Conservation (phyloP, 306 rosid genomes). For the Quercus dentata region DNA sequence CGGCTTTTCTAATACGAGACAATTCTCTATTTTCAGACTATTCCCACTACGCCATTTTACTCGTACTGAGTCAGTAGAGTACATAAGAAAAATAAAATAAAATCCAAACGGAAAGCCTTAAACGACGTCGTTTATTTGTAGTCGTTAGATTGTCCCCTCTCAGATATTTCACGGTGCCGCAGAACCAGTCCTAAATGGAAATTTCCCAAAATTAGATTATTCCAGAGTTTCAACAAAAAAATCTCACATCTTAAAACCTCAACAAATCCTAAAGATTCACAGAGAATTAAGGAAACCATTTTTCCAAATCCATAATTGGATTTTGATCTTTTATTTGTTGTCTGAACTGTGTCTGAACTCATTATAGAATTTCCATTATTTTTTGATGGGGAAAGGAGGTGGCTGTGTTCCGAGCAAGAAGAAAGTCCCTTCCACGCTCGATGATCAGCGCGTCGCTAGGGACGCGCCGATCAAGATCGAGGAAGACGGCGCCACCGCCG, state of each 20-base stretch:
- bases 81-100: too few species aligned
- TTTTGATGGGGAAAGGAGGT: constrained; percentile 84
- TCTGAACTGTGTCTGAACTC: not conserved
- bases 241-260: not conserved
- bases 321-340: not conserved
- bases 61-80: too few species aligned
- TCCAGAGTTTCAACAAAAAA: not conserved
- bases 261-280: not conserved
- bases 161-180: not conserved
- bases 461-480: constrained; percentile 36
- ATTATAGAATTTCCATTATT: not conserved
- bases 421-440: constrained; percentile 36
- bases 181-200: constrained; percentile 7
- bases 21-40: too few species aligned
- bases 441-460: constrained; percentile 12
- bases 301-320: not conserved
- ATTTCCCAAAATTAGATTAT: not conserved
- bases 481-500: constrained; percentile 8
- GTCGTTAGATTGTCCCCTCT: too few species aligned
- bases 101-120: too few species aligned
- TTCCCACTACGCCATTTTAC: too few species aligned
- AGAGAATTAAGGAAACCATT: not conserved
- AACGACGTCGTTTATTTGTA: too few species aligned
- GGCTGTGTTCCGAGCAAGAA: constrained; percentile 97
- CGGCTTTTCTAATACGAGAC: too few species aligned